Evolutionary conservation across 1,284 basidiomycete genomes (phyloP).

Genomic region (Fomitiporia mediterranea): DNA sequence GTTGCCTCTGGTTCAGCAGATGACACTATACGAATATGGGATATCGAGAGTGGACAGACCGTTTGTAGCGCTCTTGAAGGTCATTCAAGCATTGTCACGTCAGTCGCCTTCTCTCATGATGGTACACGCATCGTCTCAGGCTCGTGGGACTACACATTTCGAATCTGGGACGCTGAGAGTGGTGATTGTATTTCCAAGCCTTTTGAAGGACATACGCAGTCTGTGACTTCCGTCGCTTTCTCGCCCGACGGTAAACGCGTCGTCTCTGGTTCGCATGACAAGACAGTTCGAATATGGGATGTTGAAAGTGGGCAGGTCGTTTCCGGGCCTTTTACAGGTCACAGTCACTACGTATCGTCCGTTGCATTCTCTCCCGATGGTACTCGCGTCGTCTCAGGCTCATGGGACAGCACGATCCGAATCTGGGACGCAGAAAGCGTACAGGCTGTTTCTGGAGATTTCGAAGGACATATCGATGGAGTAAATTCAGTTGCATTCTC

Average conservation of each 20-base stretch:
- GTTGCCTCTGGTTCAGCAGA: too few relatives aligned
- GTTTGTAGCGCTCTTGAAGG: too few relatives aligned
- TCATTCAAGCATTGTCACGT: too few relatives aligned
- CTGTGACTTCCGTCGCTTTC: neutral
- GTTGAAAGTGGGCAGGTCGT: neutral
- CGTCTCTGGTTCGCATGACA: neutral
- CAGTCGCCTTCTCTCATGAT: conserved; percentile 19
- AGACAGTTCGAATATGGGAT: neutral
- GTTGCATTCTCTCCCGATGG: neutral
- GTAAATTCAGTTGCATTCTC: neutral
- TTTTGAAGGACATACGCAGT: neutral
- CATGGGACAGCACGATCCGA: neutral
- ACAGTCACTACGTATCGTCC: neutral
- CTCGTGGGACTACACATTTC: conserved; percentile 10
- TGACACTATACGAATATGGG: too few relatives aligned
- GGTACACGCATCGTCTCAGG: conserved; percentile 17
- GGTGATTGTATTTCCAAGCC: neutral
- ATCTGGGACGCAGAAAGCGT: neutral
- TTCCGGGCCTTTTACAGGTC: neutral
- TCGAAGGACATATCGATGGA: neutral
- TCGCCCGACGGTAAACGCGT: neutral
- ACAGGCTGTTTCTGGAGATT: neutral
- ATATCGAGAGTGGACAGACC: too few relatives aligned
- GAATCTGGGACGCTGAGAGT: conserved; percentile 13
- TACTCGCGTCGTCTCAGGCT: neutral